Evolutionary conservation across 306 rosid genomes (phyloP), one percentile per base, ranked within the genome.

Genomic region (Argentina anserina): DNA sequence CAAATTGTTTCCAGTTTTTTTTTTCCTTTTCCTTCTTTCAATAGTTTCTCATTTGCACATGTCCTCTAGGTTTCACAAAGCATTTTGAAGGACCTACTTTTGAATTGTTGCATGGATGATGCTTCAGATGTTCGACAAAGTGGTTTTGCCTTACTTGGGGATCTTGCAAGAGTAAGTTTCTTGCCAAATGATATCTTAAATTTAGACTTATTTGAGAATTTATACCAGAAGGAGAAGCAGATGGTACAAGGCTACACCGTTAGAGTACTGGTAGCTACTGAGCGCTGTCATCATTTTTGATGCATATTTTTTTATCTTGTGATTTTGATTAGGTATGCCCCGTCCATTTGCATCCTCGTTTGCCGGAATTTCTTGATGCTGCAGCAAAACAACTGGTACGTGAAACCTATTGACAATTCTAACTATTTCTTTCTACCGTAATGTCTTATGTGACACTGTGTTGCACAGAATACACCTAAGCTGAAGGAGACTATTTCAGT

Each of bases 141-240:
- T 81, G 93, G 92, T 61, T 95, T 95, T 87, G 99, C 97, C 23
- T 80, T 95, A 76, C 93, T 95, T 67, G 99, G 99, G 66, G 99
- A 95, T 84, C 97, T 92, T 75, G 97, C 97, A 36, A 86, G 97
- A 82, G 99, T 95, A 92, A 88, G 97, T 88, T 88, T 68, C 59
- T 31, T 49, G 36, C 65, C 34, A 55, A 25, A 47, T 73, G 23
- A 46, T 20, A 2, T 9, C 14, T 75, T 25, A n/a, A 49, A 45
- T 31, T 45, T 74, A 20, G 10, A 62, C 11, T 18, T 47, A 41
- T 10, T 5, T 28, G 39, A 58, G 37, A 39, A 74, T 7, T 73
- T 46, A 26, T 8, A 13, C 33, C 26, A 21, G 1, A 33, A 40
- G 36, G 40, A 58, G 26, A 34, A 74, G 69, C 23, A 37, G 39